Base-by-base conservation (phyloP, 345 rosid species). In the Nephelium lappaceum region DNA sequence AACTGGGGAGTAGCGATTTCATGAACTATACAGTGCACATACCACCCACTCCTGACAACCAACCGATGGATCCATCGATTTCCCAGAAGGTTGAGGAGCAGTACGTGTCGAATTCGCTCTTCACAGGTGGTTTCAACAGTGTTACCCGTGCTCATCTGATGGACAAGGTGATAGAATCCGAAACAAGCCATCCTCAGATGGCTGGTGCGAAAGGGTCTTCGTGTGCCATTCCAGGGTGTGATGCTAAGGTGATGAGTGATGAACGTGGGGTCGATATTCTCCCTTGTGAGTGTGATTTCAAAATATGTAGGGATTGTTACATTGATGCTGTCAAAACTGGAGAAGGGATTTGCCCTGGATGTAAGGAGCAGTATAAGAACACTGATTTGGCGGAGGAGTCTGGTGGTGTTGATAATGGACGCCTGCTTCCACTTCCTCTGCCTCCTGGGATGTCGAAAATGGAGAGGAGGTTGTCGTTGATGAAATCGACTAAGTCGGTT, bases 21-120 rank as follows among this genome's bases (percentile, higher is more conserved):
- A 90, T 83, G 84, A 92, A 90, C 86, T 95, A 95, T 67, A 92
- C 97, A 2, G 99, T 95, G 16, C 97, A 91, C 42, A 90, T 95
- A 43, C 99, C 99, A 7, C 97, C 97, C 12, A 95, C 99, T 36
- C 99, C 99, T 8, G 99, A 93, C 79, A 95, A 95, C 84, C 97
- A 95, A 77, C 95, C 97, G 6, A 93, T 90, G 93, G 99, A 95
- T 79, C 93, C 93, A 58, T 90, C 98, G 0, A 90, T 95, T 64
- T 92, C 99, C 12, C 98, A 91, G 79, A 95, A 89, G 87, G 99
- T 93, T 11, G 99, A 95, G 82, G 99, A 95, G 89, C 99, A 95
- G 75, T 95, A 95, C 42, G 99, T 93, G 66, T 93, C 99, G 0
- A 95, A 79, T 87, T 93, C 99, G 0, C 92, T 95, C 83, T 95